Evolutionary conservation across 306 rosid genomes (phyloP).

Genomic region (Fragaria vesca): DNA sequence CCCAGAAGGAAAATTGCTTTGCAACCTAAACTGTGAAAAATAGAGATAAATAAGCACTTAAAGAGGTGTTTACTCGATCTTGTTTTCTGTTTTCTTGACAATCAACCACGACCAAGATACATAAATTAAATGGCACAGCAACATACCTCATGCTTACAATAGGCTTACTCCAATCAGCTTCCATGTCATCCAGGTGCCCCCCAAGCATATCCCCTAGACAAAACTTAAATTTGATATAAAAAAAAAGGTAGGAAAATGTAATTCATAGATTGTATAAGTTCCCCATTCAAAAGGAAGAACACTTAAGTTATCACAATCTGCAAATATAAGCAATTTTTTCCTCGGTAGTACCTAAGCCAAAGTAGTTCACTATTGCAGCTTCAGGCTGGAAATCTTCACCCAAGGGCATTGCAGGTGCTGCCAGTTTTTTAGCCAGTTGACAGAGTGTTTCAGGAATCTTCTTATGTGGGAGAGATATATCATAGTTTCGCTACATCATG

Average conservation of each 20-base stretch:
- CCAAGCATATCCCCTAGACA: slow-evolving; percentile 77
- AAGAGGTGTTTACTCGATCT: slow-evolving; percentile 13
- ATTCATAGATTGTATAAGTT: background rate
- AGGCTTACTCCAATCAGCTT: slow-evolving; percentile 90
- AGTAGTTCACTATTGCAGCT: slow-evolving; percentile 94
- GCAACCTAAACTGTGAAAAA: slow-evolving; percentile 74
- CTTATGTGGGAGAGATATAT: slow-evolving; percentile 71
- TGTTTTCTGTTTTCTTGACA: slow-evolving; percentile 4
- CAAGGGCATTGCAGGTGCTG: slow-evolving; percentile 76
- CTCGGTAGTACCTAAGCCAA: slow-evolving; percentile 56
- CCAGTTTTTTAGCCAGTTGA: slow-evolving; percentile 71
- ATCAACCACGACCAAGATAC: background rate
- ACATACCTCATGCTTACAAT: slow-evolving; percentile 83
- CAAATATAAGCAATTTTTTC: background rate
- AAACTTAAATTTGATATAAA: background rate
- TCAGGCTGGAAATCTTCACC: slow-evolving; percentile 87
- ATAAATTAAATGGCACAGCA: slow-evolving; percentile 1
- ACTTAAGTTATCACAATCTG: background rate
- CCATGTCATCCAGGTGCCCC: slow-evolving; percentile 99
- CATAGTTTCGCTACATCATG: slow-evolving; percentile 63
- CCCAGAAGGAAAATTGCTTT: slow-evolving; percentile 92
- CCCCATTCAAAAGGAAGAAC: background rate
- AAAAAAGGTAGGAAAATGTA: slow-evolving; percentile 12
- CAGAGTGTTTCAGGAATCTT: slow-evolving; percentile 73
- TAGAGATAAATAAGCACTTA: slow-evolving; percentile 17